A percentile compares a stretch with the other conserved stretches of the same genome.
Conservation (phyloP, 2,329 filamentous ascomycete genomes). For the Aspergillus fijiensis region DNA sequence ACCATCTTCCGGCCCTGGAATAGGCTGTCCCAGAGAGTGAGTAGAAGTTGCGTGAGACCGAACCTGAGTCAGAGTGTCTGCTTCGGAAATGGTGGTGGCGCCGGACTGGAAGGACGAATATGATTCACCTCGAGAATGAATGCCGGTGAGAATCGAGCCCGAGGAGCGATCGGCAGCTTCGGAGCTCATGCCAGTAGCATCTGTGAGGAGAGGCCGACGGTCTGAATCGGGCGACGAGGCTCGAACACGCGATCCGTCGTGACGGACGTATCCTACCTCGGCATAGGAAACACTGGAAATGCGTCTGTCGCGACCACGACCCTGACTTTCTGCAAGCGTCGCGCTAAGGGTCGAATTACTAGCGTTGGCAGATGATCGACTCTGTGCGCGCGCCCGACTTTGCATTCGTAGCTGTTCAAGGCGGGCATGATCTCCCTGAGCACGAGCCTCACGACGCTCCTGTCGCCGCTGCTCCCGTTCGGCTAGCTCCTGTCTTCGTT, state of each 20-base stretch:
- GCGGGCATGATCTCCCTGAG: slow-evolving; percentile 66
- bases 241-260: slow-evolving; percentile 51
- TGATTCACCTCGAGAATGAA: slow-evolving; percentile 35
- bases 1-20: slow-evolving; percentile 30
- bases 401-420: slow-evolving; percentile 63
- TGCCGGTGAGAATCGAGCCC: slow-evolving; percentile 28
- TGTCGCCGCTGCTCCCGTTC: slow-evolving; percentile 76
- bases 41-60: slow-evolving; percentile 29
- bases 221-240: slow-evolving; percentile 50
- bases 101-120: slow-evolving; percentile 38
- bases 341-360: slow-evolving; percentile 37
- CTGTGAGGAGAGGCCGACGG: slow-evolving; percentile 45
- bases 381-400: slow-evolving; percentile 53
- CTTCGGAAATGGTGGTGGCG: slow-evolving; percentile 31
- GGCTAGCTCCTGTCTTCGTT: slow-evolving; percentile 70
- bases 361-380: slow-evolving; percentile 28
- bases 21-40: slow-evolving; percentile 23
- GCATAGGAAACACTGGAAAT: slow-evolving; percentile 51
- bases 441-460: slow-evolving; percentile 68
- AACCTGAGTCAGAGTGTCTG: slow-evolving; percentile 26
- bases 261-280: slow-evolving; percentile 48
- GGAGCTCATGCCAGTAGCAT: slow-evolving; percentile 36
- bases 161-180: slow-evolving; percentile 26
- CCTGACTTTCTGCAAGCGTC: slow-evolving; percentile 45
- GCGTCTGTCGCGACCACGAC: slow-evolving; percentile 45